Evolutionary conservation across 2,329 filamentous ascomycete species (phyloP).

Genomic region (Talaromyces marneffei): DNA sequence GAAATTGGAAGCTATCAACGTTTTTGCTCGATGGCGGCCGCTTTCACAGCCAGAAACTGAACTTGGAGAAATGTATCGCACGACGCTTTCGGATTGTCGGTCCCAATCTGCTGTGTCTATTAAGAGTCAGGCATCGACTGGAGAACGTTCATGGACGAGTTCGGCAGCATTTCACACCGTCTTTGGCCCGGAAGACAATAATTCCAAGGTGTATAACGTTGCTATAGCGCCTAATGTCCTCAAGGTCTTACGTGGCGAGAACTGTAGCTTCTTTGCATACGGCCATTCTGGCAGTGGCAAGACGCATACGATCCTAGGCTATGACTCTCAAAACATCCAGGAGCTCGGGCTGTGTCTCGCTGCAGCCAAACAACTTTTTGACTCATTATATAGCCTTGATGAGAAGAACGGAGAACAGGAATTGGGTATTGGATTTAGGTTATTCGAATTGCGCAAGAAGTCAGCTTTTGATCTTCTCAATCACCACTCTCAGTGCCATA

Average conservation of each 20-base stretch:
- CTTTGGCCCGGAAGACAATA: constrained; percentile 21
- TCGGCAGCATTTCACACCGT: constrained; percentile 19
- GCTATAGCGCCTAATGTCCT: constrained; percentile 32
- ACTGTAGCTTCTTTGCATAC: constrained; percentile 42
- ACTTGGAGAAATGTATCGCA: background rate
- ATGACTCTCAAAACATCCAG: constrained; percentile 31
- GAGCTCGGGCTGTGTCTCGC: constrained; percentile 36
- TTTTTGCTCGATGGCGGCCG: constrained; percentile 1
- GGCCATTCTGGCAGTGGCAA: constrained; percentile 42
- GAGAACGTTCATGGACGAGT: constrained; percentile 24
- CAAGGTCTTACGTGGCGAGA: constrained; percentile 29
- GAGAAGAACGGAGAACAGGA: background rate
- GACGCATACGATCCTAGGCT: constrained; percentile 41
- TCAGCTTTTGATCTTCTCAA: constrained; percentile 41
- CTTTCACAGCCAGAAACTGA: background rate
- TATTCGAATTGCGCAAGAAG: constrained; percentile 42
- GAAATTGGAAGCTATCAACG: background rate
- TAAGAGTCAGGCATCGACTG: background rate
- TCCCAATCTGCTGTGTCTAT: background rate
- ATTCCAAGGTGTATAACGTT: constrained; percentile 25
- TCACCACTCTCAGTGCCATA: constrained; percentile 31
- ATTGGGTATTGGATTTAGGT: constrained; percentile 34
- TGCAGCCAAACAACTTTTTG: constrained; percentile 29
- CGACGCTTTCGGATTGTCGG: background rate
- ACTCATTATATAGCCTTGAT: constrained; percentile 24